Percentiles rank a stretch among this genome's conserved stretches.
phyloP scores from a whole-genome alignment of 1,284 basidiomycete genomes.

The Anthracocystis panici-leucophaei region DNA sequence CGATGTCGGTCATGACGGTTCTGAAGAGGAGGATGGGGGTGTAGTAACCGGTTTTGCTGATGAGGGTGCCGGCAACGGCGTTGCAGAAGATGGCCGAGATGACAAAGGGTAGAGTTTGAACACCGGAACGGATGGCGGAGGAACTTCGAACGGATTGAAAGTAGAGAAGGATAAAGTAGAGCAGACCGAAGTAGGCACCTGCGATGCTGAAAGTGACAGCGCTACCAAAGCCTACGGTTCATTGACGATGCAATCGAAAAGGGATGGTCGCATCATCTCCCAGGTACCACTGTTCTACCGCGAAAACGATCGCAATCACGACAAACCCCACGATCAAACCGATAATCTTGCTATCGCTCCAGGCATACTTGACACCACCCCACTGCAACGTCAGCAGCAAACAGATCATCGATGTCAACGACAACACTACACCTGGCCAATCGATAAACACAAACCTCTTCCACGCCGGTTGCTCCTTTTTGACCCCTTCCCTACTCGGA shows the following conservation, averaged over 20 bases:
- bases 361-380: constrained; percentile 59
- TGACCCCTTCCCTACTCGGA: background rate
- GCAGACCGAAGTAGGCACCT: constrained; percentile 34
- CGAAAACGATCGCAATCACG: constrained; percentile 36
- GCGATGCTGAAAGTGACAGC: constrained; percentile 57
- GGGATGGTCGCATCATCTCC: constrained; percentile 66
- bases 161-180: constrained; percentile 55
- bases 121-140: constrained; percentile 59
- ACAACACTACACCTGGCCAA: constrained; percentile 61
- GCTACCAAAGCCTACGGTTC: constrained; percentile 50
- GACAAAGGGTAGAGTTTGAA: constrained; percentile 65
- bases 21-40: constrained; percentile 51
- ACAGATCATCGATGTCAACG: constrained; percentile 63
- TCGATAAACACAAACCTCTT: constrained; percentile 58
- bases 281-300: constrained; percentile 56
- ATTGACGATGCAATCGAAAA: constrained; percentile 56
- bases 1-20: constrained; percentile 35
- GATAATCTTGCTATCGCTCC: constrained; percentile 55
- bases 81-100: constrained; percentile 57
- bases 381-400: constrained; percentile 65
- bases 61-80: constrained; percentile 54
- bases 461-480: constrained; percentile 8
- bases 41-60: constrained; percentile 53
- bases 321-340: constrained; percentile 65
- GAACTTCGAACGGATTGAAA: constrained; percentile 56